These are phyloP conservation scores for Pseudocercospora cruenta DNA, from an alignment of 2,329 filamentous ascomycete genomes.

Conservation along the genomic window DNA sequence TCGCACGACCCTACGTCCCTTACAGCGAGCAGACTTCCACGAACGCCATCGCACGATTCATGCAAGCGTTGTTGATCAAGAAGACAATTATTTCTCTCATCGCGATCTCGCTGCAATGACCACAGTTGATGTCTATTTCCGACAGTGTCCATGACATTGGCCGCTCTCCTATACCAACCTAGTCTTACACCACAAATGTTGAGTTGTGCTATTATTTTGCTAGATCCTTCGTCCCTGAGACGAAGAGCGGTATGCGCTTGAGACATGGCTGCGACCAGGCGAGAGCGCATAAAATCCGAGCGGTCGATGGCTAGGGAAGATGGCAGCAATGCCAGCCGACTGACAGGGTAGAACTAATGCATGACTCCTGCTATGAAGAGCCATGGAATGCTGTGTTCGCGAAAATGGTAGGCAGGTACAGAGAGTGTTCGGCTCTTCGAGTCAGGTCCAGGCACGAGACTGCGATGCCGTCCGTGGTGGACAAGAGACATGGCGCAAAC, in stretches of 20 bases:
- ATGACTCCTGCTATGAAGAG: background rate
- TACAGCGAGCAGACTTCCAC: no score
- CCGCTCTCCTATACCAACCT: background rate
- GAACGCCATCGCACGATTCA: background rate
- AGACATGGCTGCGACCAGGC: background rate
- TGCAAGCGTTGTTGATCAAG: background rate
- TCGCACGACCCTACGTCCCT: no score
- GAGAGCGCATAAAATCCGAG: background rate
- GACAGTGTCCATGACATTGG: no score
- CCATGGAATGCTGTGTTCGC: background rate
- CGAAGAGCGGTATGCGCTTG: background rate
- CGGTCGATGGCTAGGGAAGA: background rate
- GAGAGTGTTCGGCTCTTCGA: background rate
- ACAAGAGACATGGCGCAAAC: background rate
- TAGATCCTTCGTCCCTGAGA: background rate
- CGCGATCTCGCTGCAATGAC: background rate
- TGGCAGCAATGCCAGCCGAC: background rate
- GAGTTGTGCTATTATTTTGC: background rate
- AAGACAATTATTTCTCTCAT: background rate
- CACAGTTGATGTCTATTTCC: no score
- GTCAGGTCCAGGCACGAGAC: slow-evolving; percentile 6
- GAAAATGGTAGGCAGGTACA: background rate
- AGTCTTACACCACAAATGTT: background rate
- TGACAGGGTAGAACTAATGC: background rate
- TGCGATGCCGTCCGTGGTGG: background rate